Evolutionary conservation across 1,139 yeast genomes (phyloP).

Genomic region (Taiozyma sp.): DNA sequence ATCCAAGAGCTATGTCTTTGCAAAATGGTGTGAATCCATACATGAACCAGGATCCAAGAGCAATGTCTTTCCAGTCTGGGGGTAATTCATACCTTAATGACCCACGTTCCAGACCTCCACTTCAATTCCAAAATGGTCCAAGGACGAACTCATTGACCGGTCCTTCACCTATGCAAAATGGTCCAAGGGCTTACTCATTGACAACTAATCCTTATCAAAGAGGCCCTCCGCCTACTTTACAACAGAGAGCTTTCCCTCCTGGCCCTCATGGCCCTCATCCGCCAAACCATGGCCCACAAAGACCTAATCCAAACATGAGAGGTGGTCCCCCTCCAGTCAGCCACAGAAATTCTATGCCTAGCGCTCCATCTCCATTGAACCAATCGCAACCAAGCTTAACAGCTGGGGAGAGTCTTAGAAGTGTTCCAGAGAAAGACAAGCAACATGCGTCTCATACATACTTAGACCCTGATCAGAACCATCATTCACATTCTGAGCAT

Average conservation of each 20-base stretch:
- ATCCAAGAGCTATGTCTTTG: conserved; percentile 57
- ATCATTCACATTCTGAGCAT: neutral
- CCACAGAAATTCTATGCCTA: conserved; percentile 15
- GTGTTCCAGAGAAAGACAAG: neutral
- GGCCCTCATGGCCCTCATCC: neutral
- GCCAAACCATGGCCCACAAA: conserved; percentile 7
- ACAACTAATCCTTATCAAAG: conserved; percentile 1
- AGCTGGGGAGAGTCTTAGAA: neutral
- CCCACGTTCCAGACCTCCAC: conserved; percentile 12
- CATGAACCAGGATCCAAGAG: conserved; percentile 9
- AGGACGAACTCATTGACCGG: conserved; percentile 4
- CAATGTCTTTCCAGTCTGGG: conserved; percentile 6
- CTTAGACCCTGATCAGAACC: neutral
- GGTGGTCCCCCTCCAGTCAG: neutral
- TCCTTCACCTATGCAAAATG: conserved; percentile 4
- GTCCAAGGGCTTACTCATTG: conserved; percentile 1
- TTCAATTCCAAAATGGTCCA: conserved; percentile 1
- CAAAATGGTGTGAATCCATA: conserved; percentile 27
- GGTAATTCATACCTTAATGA: neutral
- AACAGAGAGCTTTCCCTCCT: conserved; percentile 4
- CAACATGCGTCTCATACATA: neutral
- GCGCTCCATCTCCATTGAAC: conserved; percentile 14
- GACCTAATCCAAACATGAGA: neutral
- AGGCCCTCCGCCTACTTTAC: conserved; percentile 3
- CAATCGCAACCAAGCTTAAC: neutral